Base-by-base conservation (phyloP, 257 asterid species). In the Hygrophila difformis region DNA sequence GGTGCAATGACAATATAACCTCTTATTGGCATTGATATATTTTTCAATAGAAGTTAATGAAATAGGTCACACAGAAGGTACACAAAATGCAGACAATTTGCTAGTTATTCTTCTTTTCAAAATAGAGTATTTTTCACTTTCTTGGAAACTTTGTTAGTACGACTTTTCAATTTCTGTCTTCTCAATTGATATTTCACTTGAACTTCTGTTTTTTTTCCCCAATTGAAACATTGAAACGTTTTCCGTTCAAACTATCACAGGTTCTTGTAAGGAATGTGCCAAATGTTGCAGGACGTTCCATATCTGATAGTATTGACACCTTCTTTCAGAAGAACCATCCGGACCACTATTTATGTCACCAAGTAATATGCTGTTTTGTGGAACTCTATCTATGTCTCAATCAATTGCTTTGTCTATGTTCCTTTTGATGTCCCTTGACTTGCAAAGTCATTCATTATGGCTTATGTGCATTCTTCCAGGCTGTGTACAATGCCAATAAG, bases 231-330 rank as follows among this genome's bases (percentile, higher is more conserved):
- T n/a, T n/a, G n/a, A 37, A 19, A 6, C 14, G 12, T 1, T n/a
- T 34, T 35, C 12, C 21, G 23, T 28, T 59, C 52, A 14, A 12
- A 47, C 45, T 22, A 57, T 54, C 51, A 50, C 89, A 91, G 96
- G 98, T 91, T 66, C 89, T 91, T 61, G 94, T 91, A 34, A 72
- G 88, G 66, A 82, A 82, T 53, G 81, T 91, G 49, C 99, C 99
- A 18, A 81, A 47, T 64, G 70, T 70, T 62, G 66, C 93, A 15
- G 84, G 87, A 43, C 70, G 79, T 61, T 76, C 94, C 1, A 47
- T 73, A 51, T 72, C 96, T 47, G 95, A 80, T 59, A 67, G 69
- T 51, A 77, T 80, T 10, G 95, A 86, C 7, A 67, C 64, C 40
- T 91, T 77, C 80, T 91, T 91, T 42, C 65, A 51, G 51, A 82